Base-by-base conservation (phyloP, 1,284 basidiomycete species). In the Marasmius sp. region DNA sequence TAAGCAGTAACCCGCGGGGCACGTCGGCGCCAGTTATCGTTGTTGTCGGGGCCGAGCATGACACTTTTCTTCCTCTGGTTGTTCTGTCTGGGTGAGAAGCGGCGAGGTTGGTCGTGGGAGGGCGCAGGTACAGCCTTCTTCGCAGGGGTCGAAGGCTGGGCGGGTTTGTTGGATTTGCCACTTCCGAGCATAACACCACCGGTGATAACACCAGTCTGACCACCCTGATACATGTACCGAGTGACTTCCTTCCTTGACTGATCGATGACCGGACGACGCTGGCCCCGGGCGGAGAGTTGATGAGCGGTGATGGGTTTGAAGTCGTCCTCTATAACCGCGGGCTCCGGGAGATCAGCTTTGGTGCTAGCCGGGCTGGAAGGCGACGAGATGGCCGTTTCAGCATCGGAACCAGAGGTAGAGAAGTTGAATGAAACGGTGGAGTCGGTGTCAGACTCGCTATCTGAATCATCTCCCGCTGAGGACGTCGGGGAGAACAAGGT, bases 201-300 rank as follows among this genome's bases (percentile, higher is more conserved):
- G 20, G 52, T 54, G 34, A 54, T 54, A 18, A 54, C 52, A 38
- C 52, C 34, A 12, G 52, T 54, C 16, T 54, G 52, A 14, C 52
- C 52, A n/a, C 52, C 52, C 37, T 54, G 34, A 36, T 54, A 54
- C 52, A 54, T 54, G 34, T 54, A 54, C 12, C 52, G 52, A 54
- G 52, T 54, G 34, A 54, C 36, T 37, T 34, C 37, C 33, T 34
- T 34, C 52, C 16, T 54, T 12, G 52, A 38, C 6, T 18, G 52
- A 12, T 54, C 52, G 20, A 54, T 14, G 12, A 37, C 37, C n/a
- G 52, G 34, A 37, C 16, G 27, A 10, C 34, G n/a, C n/a, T 36
- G 34, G 34, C n/a, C 38, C 27, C n/a, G 34, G 34, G 52, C 12
- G 16, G 22, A 27, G 6, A 33, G 22, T 20, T 27, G 50, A 20